A percentile compares a stretch with the other conserved stretches of the same genome.
These are phyloP conservation scores for Amanita phalloides DNA, from an alignment of 768 basidiomycete species.

Conservation along the genomic window DNA sequence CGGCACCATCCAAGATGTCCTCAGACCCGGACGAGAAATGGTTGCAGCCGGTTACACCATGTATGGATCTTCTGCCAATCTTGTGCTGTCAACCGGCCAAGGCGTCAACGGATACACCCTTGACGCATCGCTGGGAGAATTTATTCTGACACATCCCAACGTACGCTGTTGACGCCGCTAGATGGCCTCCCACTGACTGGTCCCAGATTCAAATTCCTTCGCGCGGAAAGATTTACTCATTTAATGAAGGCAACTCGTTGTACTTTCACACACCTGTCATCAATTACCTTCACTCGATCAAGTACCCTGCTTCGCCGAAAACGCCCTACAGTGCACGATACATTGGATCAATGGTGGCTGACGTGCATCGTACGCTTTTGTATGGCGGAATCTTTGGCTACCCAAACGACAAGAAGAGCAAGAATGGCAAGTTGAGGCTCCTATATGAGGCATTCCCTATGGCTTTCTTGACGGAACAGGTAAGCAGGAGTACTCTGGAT, in stretches of 20 bases:
- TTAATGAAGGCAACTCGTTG: conserved; percentile 97
- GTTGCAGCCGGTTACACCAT: conserved; percentile 97
- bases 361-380: conserved; percentile 91
- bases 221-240: conserved; percentile 98
- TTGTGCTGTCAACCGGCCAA: conserved; percentile 88
- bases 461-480: conserved; percentile 92
- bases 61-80: conserved; percentile 92
- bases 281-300: conserved; percentile 84
- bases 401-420: conserved; percentile 96
- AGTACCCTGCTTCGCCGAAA: conserved; percentile 72
- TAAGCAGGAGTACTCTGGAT: conserved; percentile 17
- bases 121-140: conserved; percentile 92
- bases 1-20: conserved; percentile 79
- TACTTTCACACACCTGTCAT: conserved; percentile 81
- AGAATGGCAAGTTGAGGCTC: conserved; percentile 88
- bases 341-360: conserved; percentile 99
- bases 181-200: background rate
- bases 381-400: conserved; percentile 99
- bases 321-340: conserved; percentile 86
- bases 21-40: conserved; percentile 93
- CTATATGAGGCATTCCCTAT: conserved; percentile 98
- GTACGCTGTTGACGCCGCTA: conserved; percentile 28
- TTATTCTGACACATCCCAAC: conserved; percentile 96
- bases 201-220: conserved; percentile 83
- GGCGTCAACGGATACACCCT: conserved; percentile 99